Conservation (phyloP, 1,139 yeast species). For the Blastobotrys persicus region DNA sequence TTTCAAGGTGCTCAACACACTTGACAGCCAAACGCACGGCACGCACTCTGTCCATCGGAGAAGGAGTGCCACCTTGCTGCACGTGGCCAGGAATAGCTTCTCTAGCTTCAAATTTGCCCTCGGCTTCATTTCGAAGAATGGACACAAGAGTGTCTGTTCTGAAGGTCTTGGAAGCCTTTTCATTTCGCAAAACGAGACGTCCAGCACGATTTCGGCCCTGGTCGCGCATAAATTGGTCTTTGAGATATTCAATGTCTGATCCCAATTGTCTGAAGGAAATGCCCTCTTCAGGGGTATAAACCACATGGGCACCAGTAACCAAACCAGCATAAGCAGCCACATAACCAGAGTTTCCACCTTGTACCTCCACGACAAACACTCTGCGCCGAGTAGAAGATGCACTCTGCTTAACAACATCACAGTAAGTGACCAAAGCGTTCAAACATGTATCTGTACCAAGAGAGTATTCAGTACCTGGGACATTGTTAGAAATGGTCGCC, state of each 20-base stretch:
- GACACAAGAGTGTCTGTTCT: slow-evolving; percentile 79
- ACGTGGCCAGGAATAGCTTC: slow-evolving; percentile 98
- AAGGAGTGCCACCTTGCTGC: slow-evolving; percentile 96
- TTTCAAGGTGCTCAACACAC: slow-evolving; percentile 82
- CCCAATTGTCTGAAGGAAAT: slow-evolving; percentile 69
- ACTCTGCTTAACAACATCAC: slow-evolving; percentile 92
- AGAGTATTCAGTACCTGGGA: slow-evolving; percentile 95
- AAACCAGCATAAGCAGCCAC: slow-evolving; percentile 87
- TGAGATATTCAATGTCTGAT: slow-evolving; percentile 70
- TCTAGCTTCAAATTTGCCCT: slow-evolving; percentile 79
- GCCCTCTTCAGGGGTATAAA: slow-evolving; percentile 89
- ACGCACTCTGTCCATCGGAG: slow-evolving; percentile 90
- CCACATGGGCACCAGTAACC: slow-evolving; percentile 88
- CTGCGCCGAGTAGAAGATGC: slow-evolving; percentile 95
- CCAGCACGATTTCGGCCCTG: slow-evolving; percentile 85
- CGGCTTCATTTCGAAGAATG: slow-evolving; percentile 73
- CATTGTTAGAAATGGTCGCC: slow-evolving; percentile 95
- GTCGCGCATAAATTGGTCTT: slow-evolving; percentile 66
- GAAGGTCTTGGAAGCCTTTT: slow-evolving; percentile 77
- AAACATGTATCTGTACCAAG: slow-evolving; percentile 93
- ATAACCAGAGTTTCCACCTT: slow-evolving; percentile 95
- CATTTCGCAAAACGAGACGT: slow-evolving; percentile 79
- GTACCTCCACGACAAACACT: slow-evolving; percentile 93
- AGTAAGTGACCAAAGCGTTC: slow-evolving; percentile 83
- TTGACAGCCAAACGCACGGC: slow-evolving; percentile 88